These are phyloP conservation scores for Paraleonurus japonicus DNA, from an alignment of 257 asterid genomes.

Conservation along the genomic window DNA sequence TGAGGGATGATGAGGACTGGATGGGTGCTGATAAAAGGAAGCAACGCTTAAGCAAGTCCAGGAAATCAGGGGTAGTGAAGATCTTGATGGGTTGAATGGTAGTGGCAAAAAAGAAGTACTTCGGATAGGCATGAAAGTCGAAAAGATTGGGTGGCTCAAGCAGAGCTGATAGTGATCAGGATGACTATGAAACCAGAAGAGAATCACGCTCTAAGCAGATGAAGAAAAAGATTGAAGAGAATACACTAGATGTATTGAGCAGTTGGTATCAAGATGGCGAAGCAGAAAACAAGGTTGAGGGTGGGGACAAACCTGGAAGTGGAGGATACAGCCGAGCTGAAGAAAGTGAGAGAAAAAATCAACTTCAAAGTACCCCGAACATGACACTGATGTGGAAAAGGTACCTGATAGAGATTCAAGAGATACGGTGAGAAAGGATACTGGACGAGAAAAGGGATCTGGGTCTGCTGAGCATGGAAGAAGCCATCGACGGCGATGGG, in stretches of 20 bases:
- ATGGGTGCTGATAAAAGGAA: constrained; percentile 56
- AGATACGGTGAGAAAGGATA: constrained; percentile 54
- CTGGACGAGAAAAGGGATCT: constrained; percentile 51
- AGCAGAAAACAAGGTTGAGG: constrained; percentile 54
- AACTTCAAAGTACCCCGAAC: constrained; percentile 47
- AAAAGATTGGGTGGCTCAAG: constrained; percentile 58
- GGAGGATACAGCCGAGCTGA: constrained; percentile 50
- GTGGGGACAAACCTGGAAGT: constrained; percentile 52
- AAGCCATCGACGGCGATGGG: constrained; percentile 76
- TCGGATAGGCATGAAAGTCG: constrained; percentile 69
- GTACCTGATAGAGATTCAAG: constrained; percentile 43
- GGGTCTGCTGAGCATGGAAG: constrained; percentile 58
- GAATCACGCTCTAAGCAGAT: constrained; percentile 59
- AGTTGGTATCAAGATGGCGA: constrained; percentile 93
- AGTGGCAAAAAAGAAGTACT: constrained; percentile 53
- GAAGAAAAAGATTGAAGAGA: constrained; percentile 71
- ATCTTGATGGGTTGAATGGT: constrained; percentile 58
- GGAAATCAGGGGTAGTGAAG: constrained; percentile 57
- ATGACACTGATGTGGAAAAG: constrained; percentile 50
- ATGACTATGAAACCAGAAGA: constrained; percentile 59
- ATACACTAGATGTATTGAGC: constrained; percentile 70
- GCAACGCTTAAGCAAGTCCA: constrained; percentile 52
- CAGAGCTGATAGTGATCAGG: constrained; percentile 71
- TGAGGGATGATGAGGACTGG: constrained; percentile 65
- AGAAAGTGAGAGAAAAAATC: constrained; percentile 54